Conservation (phyloP, 2,329 filamentous ascomycete genomes). For the Colletotrichum tabaci region DNA sequence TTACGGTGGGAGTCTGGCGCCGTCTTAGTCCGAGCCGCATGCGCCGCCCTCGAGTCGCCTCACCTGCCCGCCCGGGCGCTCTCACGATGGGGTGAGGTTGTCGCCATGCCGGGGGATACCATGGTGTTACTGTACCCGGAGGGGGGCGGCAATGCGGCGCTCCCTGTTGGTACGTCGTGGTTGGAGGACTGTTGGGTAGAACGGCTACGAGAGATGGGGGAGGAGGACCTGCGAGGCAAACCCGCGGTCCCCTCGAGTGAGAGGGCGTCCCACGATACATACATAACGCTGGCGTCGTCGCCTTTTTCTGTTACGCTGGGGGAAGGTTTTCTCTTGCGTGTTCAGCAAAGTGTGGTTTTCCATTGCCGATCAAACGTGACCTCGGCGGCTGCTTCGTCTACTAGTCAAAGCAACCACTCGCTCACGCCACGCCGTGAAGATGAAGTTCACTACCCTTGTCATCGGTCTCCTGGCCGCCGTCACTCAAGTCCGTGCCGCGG, state of each 20-base stretch:
- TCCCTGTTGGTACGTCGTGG: slow-evolving; percentile 5
- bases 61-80: slow-evolving; percentile 7
- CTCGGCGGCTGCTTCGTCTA: slow-evolving; percentile 5
- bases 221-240: not conserved
- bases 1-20: slow-evolving; percentile 21
- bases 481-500: slow-evolving; percentile 28
- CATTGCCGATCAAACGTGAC: slow-evolving; percentile 20
- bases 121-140: slow-evolving; percentile 16
- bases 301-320: not conserved
- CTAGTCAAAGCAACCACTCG: slow-evolving; percentile 1
- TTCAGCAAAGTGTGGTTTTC: not conserved
- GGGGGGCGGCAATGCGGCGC: slow-evolving; percentile 7
- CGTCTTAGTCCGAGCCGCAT: not conserved
- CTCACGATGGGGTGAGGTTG: slow-evolving; percentile 34
- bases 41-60: slow-evolving; percentile 7
- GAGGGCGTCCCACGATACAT: slow-evolving; percentile 31
- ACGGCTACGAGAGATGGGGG: not conserved
- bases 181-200: slow-evolving; percentile 6
- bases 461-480: slow-evolving; percentile 30
- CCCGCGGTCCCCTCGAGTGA: slow-evolving; percentile 10
- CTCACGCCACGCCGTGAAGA: slow-evolving; percentile 24
- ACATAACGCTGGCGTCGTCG: slow-evolving; percentile 34
- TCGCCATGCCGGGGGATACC: slow-evolving; percentile 22
- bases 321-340: not conserved
- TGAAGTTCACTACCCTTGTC: slow-evolving; percentile 26